A percentile compares a stretch with the other conserved stretches of the same genome.
These are phyloP conservation scores for Ogataea haglerorum DNA, from an alignment of 805 yeast species.

Conservation along the genomic window DNA sequence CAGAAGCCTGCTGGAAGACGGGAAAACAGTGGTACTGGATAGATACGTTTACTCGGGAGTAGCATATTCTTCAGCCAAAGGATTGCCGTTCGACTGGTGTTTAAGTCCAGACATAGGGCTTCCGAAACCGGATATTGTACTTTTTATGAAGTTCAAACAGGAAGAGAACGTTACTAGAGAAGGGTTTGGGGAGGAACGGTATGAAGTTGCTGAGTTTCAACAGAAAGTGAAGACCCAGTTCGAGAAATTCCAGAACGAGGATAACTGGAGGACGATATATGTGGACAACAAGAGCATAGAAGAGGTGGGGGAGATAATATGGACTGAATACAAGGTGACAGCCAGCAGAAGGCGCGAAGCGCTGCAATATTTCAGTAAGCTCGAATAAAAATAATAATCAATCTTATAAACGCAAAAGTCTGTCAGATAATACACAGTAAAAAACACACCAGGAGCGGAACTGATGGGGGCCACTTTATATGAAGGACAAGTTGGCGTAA, in stretches of 20 bases:
- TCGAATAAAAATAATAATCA: conserved; percentile 1
- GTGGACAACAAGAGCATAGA: conserved; percentile 61
- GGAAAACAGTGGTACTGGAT: conserved; percentile 67
- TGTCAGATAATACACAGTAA: conserved; percentile 13
- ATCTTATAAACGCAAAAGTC: conserved; percentile 12
- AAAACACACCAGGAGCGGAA: conserved; percentile 8
- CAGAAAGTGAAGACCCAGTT: conserved; percentile 63
- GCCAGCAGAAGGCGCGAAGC: conserved; percentile 14
- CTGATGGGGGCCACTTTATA: conserved; percentile 16
- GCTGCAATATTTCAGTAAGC: conserved; percentile 5
- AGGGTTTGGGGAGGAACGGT: conserved; percentile 93
- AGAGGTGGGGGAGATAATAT: conserved; percentile 47
- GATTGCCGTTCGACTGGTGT: conserved; percentile 73
- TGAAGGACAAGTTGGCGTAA: conserved; percentile 40
- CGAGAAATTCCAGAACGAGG: conserved; percentile 33
- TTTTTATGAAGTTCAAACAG: conserved; percentile 66
- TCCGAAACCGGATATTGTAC: conserved; percentile 78
- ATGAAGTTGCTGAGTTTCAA: conserved; percentile 77
- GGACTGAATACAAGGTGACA: conserved; percentile 32
- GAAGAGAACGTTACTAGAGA: conserved; percentile 49
- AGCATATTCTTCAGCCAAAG: conserved; percentile 89
- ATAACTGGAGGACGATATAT: conserved; percentile 44
- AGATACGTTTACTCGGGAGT: conserved; percentile 91
- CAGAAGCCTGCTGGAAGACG: conserved; percentile 41
- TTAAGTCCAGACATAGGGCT: conserved; percentile 76